Percentiles rank a stretch among this genome's conserved stretches.
Conservation (phyloP, 2,329 filamentous ascomycete genomes). For the Chrysoporthe deuterocubensis region DNA sequence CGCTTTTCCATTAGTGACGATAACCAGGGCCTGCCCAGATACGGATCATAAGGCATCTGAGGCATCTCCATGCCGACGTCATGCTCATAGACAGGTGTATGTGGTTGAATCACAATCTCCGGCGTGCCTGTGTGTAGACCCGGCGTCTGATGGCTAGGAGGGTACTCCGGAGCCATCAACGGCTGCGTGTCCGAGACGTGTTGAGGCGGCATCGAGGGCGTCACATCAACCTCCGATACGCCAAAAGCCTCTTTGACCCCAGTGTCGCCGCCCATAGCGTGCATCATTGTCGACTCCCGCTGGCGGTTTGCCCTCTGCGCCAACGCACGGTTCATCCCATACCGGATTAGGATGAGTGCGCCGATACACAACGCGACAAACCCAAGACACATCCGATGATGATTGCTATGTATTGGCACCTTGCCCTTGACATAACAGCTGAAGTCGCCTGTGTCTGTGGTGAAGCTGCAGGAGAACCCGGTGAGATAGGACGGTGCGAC, state of each 20-base stretch:
- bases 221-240: neutral
- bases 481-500: conserved; percentile 46
- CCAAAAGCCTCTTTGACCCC: neutral
- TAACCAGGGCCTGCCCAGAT: neutral
- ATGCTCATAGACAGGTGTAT: conserved; percentile 1
- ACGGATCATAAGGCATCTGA: neutral
- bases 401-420: conserved; percentile 49
- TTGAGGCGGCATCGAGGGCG: too few relatives aligned
- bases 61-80: neutral
- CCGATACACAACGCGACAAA: neutral
- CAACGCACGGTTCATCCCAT: neutral
- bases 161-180: neutral
- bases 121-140: neutral
- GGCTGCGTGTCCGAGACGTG: neutral
- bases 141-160: neutral
- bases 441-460: conserved; percentile 43
- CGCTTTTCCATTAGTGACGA: conserved; percentile 40
- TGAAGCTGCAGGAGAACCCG: conserved; percentile 50
- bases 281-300: neutral
- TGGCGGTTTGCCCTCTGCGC: neutral
- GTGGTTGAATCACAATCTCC: neutral
- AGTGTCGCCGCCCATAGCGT: neutral
- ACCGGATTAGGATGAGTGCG: neutral
- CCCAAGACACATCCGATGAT: conserved; percentile 54
- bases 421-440: conserved; percentile 48